phyloP scores from a whole-genome alignment of 2,329 filamentous ascomycete species.

The Huntiella decipiens region DNA sequence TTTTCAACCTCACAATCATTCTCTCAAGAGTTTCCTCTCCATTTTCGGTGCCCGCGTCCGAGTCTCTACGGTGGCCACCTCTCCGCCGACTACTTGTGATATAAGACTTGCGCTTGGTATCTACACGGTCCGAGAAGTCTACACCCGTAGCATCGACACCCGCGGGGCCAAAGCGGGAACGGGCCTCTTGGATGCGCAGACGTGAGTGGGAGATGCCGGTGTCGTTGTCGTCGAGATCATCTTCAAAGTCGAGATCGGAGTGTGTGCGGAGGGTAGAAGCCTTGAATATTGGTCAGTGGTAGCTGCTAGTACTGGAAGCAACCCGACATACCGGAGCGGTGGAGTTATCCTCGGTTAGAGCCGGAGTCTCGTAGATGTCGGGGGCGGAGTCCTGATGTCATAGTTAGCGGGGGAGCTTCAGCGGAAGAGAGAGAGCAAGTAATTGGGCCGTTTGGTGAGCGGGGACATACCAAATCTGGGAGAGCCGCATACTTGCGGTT shows the following conservation, averaged over 20 bases:
- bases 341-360: conserved; percentile 75
- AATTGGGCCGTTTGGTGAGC: conserved; percentile 10
- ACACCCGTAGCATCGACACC: conserved; percentile 58
- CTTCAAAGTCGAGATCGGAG: conserved; percentile 43
- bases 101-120: conserved; percentile 68
- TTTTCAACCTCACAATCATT: conserved; percentile 62
- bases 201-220: conserved; percentile 57
- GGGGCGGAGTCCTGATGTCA: conserved; percentile 61
- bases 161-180: conserved; percentile 57
- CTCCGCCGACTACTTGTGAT: conserved; percentile 50
- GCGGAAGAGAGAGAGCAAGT: conserved; percentile 1
- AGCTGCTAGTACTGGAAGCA: neutral
- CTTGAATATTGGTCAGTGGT: conserved; percentile 18
- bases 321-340: conserved; percentile 49
- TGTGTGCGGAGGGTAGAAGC: conserved; percentile 35
- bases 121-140: conserved; percentile 80
- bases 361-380: conserved; percentile 92
- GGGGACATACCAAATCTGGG: conserved; percentile 48
- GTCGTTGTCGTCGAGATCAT: conserved; percentile 41
- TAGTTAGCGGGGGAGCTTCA: conserved; percentile 12
- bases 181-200: conserved; percentile 60
- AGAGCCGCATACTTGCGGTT: conserved; percentile 68
- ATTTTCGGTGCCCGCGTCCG: conserved; percentile 58
- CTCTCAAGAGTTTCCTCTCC: conserved; percentile 50
- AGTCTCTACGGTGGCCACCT: conserved; percentile 43